Evolutionary conservation across 2,329 filamentous ascomycete genomes (phyloP).

Genomic region (Acrodontium crateriforme): DNA sequence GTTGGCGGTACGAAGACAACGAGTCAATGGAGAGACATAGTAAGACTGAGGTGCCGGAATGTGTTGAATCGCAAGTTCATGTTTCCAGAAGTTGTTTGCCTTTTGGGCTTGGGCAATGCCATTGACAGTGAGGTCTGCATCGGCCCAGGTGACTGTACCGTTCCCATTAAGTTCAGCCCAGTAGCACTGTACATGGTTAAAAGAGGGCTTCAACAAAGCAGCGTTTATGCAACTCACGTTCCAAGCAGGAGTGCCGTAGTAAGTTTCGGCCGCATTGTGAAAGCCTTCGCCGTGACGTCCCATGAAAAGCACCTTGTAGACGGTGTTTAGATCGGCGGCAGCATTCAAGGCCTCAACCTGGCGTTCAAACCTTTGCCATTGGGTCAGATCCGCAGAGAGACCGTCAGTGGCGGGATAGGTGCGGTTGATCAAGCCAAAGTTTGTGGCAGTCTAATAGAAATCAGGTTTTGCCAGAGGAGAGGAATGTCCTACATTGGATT

Average conservation of each 20-base stretch:
- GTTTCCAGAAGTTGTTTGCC: slow-evolving; percentile 47
- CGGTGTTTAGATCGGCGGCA: slow-evolving; percentile 34
- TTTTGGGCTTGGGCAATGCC: slow-evolving; percentile 45
- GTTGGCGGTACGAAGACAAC: slow-evolving; percentile 50
- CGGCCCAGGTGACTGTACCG: slow-evolving; percentile 47
- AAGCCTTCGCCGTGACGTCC: slow-evolving; percentile 56
- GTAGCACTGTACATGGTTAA: slow-evolving; percentile 42
- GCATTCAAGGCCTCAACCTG: slow-evolving; percentile 46
- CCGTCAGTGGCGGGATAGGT: slow-evolving; percentile 41
- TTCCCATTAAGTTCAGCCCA: slow-evolving; percentile 53
- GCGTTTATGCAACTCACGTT: too few species aligned
- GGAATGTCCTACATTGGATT: not conserved
- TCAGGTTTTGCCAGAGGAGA: too few species aligned
- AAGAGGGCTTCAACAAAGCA: not conserved
- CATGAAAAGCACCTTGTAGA: slow-evolving; percentile 58
- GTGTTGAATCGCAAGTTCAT: slow-evolving; percentile 38
- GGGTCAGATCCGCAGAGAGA: slow-evolving; percentile 36
- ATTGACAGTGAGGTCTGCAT: slow-evolving; percentile 44
- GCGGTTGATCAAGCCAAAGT: slow-evolving; percentile 53
- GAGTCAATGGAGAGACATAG: slow-evolving; percentile 50
- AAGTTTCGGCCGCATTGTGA: slow-evolving; percentile 50
- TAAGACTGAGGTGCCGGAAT: slow-evolving; percentile 50
- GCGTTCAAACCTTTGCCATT: slow-evolving; percentile 51
- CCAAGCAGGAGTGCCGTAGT: slow-evolving; percentile 55
- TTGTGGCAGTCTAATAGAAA: slow-evolving; percentile 37